Conservation (phyloP, 2,329 filamentous ascomycete species). For the Pochonia chlamydosporia region DNA sequence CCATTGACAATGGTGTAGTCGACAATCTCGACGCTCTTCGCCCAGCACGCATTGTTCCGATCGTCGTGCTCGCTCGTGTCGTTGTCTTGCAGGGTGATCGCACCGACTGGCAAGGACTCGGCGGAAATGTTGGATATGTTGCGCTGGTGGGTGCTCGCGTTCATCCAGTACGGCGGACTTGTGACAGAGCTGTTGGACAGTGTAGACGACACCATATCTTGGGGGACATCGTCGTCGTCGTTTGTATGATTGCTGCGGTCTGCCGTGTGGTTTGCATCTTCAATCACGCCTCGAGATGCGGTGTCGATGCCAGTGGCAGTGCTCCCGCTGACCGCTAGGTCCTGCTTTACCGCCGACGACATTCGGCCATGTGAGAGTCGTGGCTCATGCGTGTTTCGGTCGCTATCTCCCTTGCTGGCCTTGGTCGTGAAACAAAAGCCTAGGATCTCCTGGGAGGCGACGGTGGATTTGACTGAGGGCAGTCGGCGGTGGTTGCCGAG, state of each 20-base stretch:
- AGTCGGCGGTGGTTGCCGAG: too few relatives aligned
- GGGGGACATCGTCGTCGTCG: constrained; percentile 8
- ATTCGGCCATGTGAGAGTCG: constrained; percentile 24
- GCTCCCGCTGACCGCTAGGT: constrained; percentile 11
- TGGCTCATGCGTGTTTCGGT: constrained; percentile 10
- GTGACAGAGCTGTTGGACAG: constrained; percentile 24
- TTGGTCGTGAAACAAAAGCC: not conserved
- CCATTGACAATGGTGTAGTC: constrained; percentile 53
- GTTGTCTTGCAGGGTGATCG: constrained; percentile 59
- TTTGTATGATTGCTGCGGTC: constrained; percentile 8
- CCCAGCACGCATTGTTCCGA: constrained; percentile 57
- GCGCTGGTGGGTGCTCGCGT: constrained; percentile 27
- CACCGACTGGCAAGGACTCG: constrained; percentile 44
- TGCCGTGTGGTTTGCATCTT: too few relatives aligned
- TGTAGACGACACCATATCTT: constrained; percentile 13
- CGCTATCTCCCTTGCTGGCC: not conserved
- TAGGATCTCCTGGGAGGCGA: not conserved
- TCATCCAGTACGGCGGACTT: constrained; percentile 41
- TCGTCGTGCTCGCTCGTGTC: constrained; percentile 46
- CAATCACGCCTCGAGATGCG: too few relatives aligned
- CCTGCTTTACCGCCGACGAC: constrained; percentile 24
- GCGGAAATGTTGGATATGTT: constrained; percentile 40
- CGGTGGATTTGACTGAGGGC: too few relatives aligned
- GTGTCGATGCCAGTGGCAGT: too few relatives aligned
- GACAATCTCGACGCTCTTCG: constrained; percentile 54